These are phyloP conservation scores for Leishmania tarentolae DNA, from an alignment of 208 protist genomes.

Conservation along the genomic window DNA sequence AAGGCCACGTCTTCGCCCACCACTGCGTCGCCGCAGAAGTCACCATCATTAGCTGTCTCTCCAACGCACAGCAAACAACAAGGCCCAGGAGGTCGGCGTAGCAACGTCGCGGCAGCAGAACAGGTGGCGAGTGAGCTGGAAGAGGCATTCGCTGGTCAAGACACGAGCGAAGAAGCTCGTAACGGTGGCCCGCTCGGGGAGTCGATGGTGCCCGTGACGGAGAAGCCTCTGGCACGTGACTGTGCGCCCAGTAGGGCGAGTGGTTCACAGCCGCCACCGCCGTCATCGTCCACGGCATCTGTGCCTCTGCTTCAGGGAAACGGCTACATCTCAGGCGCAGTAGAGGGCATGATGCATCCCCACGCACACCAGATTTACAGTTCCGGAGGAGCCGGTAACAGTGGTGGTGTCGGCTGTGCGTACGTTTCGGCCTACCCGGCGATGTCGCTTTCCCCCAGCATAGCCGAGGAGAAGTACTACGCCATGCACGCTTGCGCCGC, in stretches of 20 bases:
- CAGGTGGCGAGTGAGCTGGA: constrained; percentile 21
- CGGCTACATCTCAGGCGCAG: background rate
- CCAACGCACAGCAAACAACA: constrained; percentile 3
- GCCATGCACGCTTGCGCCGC: constrained; percentile 2
- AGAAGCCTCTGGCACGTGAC: background rate
- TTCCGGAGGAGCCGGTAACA: background rate
- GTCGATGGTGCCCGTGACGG: constrained; percentile 30
- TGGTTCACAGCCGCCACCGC: constrained; percentile 1
- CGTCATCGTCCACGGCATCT: constrained; percentile 4
- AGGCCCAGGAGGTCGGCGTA: constrained; percentile 1
- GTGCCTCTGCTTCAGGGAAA: constrained; percentile 4
- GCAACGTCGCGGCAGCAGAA: background rate
- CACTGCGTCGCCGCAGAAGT: background rate
- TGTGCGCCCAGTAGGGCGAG: background rate
- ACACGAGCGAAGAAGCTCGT: constrained; percentile 10
- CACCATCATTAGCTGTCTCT: background rate
- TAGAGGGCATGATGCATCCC: background rate
- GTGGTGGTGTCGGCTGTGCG: background rate
- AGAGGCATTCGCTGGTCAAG: constrained; percentile 22
- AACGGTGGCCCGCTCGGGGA: constrained; percentile 39
- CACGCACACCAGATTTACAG: background rate
- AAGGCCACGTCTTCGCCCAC: background rate
- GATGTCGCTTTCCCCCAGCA: background rate
- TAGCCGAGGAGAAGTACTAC: constrained; percentile 21
- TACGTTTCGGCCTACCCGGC: constrained; percentile 8